Percentiles rank a stretch among this genome's conserved stretches.
These are phyloP conservation scores for Taiwanofungus camphoratus DNA, from an alignment of 1,284 basidiomycete genomes.

Conservation along the genomic window DNA sequence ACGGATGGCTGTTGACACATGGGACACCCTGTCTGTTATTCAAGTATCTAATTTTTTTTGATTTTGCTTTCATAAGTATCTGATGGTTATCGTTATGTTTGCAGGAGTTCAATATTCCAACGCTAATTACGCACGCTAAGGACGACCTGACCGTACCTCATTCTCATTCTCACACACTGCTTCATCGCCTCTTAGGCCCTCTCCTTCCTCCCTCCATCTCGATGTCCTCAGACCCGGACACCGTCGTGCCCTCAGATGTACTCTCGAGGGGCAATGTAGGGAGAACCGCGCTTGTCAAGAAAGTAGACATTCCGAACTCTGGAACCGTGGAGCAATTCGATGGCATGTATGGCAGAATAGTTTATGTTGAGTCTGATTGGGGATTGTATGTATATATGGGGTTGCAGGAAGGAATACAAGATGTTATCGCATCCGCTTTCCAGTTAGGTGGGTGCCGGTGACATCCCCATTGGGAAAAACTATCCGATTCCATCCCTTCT, in stretches of 20 bases:
- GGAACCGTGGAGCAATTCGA: conserved; percentile 54
- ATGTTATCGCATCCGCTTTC: conserved; percentile 56
- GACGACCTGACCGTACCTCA: conserved; percentile 80
- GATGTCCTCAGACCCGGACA: conserved; percentile 29
- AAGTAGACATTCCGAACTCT: conserved; percentile 45
- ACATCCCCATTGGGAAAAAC: no score
- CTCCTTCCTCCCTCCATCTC: conserved; percentile 46
- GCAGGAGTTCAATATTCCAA: conserved; percentile 42
- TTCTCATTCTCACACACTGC: conserved; percentile 70
- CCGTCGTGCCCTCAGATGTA: conserved; percentile 13
- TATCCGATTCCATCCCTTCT: no score
- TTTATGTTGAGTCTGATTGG: conserved; percentile 54
- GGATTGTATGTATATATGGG: conserved; percentile 67
- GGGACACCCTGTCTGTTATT: conserved; percentile 59
- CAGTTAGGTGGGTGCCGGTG: no score
- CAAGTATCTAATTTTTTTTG: conserved; percentile 35
- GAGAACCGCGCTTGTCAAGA: conserved; percentile 42
- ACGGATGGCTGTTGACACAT: conserved; percentile 52
- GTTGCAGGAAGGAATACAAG: conserved; percentile 66
- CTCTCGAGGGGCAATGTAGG: conserved; percentile 23
- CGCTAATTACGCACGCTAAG: conserved; percentile 76
- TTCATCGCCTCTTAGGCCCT: conserved; percentile 62
- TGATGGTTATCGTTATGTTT: no score
- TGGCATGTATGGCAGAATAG: conserved; percentile 40
- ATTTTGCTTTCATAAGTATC: neutral